Percentiles rank a stretch among this genome's conserved stretches.
phyloP scores from a whole-genome alignment of 768 basidiomycete genomes.

The Boletus tomentosulus region DNA sequence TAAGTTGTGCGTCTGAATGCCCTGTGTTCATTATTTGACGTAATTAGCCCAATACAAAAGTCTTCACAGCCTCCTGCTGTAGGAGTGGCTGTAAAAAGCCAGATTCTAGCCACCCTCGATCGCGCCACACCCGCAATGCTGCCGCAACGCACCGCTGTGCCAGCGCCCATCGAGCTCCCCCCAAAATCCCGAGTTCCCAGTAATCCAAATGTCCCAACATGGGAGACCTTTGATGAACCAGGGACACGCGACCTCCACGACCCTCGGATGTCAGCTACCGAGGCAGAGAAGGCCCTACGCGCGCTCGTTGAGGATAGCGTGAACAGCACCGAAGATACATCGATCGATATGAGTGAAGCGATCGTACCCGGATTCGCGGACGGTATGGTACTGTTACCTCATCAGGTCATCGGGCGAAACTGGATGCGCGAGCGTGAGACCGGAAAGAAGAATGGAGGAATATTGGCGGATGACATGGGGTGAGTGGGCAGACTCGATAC shows the following conservation, averaged over 20 bases:
- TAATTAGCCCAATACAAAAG: constrained; percentile 3
- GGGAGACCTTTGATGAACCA: constrained; percentile 31
- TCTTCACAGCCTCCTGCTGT: neutral
- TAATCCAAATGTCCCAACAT: constrained; percentile 10
- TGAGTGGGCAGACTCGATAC: constrained; percentile 25
- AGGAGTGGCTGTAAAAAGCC: constrained; percentile 7
- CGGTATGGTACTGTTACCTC: constrained; percentile 69
- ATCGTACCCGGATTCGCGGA: constrained; percentile 75
- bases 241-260: constrained; percentile 26
- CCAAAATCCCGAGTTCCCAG: constrained; percentile 16
- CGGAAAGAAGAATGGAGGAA: constrained; percentile 78
- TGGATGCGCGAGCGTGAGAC: constrained; percentile 89
- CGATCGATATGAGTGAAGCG: constrained; percentile 59
- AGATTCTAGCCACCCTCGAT: constrained; percentile 22
- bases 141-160: constrained; percentile 23
- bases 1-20: neutral
- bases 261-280: constrained; percentile 39
- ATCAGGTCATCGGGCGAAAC: constrained; percentile 78
- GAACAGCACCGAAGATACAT: constrained; percentile 44
- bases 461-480: constrained; percentile 93
- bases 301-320: constrained; percentile 70
- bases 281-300: constrained; percentile 74
- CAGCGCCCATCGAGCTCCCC: constrained; percentile 31
- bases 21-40: constrained; percentile 1
- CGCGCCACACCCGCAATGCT: constrained; percentile 14